Base-by-base conservation (phyloP, 768 basidiomycete genomes). In the Pleurotus pulmonarius region DNA sequence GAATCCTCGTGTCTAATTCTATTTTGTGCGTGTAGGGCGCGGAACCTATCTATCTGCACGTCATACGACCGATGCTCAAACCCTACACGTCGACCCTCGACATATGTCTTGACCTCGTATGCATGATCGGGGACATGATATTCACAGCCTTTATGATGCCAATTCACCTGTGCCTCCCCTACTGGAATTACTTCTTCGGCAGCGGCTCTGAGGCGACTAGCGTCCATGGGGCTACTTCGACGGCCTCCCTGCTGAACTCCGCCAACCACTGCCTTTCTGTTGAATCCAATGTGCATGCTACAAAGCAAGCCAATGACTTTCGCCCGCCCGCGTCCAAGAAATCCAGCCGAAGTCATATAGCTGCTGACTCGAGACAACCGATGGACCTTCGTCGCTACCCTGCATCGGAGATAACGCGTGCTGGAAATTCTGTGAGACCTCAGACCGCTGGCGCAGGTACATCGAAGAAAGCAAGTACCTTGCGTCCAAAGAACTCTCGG, bases 1-100 rank as follows among this genome's bases (percentile, higher is more conserved):
- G 16, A 11, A 18, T 8, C 24, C 5, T 7, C 34, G 18, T 8
- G n/a, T 26, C 22, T 34, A 2, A 49, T 22, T 40, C 1, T 22
- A 13, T 40, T 6, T n/a, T 55, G 47, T 20, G 16, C 47, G n/a
- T n/a, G 5, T 62, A 94, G 92, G 90, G 90, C 24, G 89, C 92
- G 25, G 92, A 94, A 70, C 92, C 92, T 5, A 80, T 94, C 45
- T 91, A 83, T 63, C 75, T 94, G 16, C 88, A 94, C 67, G 69
- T 92, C 55, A 78, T 94, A 9, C 88, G 92, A 16, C 92, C 92
- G 13, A 64, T 88, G 29, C 67, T 93, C 63, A 88, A 85, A 64
- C 92, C 92, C 5, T 90, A 94, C 63, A 78, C 81, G 12, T 62
- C 74, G 4, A 79, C 86, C 1, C 70, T 93, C 37, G 92, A 94